Evolutionary conservation across 2,329 filamentous ascomycete genomes (phyloP).

Genomic region (Colletotrichum sp.): DNA sequence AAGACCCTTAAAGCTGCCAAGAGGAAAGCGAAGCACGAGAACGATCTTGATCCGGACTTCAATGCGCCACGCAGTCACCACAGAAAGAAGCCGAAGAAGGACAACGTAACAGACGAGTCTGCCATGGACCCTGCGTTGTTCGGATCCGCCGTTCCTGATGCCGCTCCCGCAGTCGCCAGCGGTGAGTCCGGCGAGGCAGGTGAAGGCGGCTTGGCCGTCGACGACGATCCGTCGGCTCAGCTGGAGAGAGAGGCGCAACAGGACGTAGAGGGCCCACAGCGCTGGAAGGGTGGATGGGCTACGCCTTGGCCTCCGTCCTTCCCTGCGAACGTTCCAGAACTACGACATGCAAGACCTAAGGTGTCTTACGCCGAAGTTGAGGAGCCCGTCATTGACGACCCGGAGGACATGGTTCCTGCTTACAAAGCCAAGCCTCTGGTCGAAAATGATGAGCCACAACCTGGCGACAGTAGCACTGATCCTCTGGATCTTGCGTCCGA

Average conservation of each 20-base stretch:
- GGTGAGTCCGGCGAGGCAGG: not conserved
- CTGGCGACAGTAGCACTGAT: not conserved
- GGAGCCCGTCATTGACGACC: slow-evolving; percentile 45
- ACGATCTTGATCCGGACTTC: slow-evolving; percentile 62
- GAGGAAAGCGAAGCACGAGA: slow-evolving; percentile 56
- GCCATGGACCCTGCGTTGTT: slow-evolving; percentile 60
- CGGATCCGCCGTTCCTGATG: slow-evolving; percentile 18
- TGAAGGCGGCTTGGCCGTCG: slow-evolving; percentile 25
- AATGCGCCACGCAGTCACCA: slow-evolving; percentile 42
- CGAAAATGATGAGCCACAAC: slow-evolving; percentile 3
- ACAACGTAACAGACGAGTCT: slow-evolving; percentile 29
- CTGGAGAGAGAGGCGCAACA: not conserved
- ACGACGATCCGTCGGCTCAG: slow-evolving; percentile 19
- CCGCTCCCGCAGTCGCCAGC: not conserved
- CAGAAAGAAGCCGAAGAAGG: slow-evolving; percentile 45
- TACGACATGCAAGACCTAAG: slow-evolving; percentile 58
- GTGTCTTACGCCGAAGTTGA: slow-evolving; percentile 56
- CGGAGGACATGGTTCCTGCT: slow-evolving; percentile 39
- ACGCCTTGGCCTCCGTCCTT: not conserved
- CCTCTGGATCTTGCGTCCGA: slow-evolving; percentile 47
- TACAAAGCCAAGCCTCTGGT: slow-evolving; percentile 11
- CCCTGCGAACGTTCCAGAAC: slow-evolving; percentile 46
- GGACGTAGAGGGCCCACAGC: not conserved
- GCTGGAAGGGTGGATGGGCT: not conserved
- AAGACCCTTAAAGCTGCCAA: slow-evolving; percentile 60